Evolutionary conservation across 2,329 filamentous ascomycete species (phyloP).

Genomic region (Aspergillus bombycis): DNA sequence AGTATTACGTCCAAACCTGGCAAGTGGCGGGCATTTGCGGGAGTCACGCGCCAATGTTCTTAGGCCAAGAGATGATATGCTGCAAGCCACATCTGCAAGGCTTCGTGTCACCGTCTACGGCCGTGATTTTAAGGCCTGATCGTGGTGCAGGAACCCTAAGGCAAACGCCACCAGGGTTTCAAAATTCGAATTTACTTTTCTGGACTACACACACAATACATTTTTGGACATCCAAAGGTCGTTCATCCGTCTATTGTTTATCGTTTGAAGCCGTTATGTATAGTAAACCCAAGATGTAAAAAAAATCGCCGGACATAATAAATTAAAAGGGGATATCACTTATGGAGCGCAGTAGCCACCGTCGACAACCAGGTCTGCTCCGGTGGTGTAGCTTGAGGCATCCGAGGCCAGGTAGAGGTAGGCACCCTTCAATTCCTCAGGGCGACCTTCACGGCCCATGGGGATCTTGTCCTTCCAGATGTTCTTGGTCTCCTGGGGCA

Average conservation of each 20-base stretch:
- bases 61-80: neutral
- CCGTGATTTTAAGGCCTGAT: neutral
- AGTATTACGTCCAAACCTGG: neutral
- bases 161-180: neutral
- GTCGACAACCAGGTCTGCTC: slow-evolving; percentile 72
- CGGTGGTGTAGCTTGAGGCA: slow-evolving; percentile 81
- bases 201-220: neutral
- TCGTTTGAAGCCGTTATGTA: neutral
- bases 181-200: neutral
- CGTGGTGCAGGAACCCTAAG: neutral
- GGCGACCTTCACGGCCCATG: slow-evolving; percentile 74
- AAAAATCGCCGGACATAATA: neutral
- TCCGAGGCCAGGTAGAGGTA: slow-evolving; percentile 82
- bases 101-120: slow-evolving; percentile 5
- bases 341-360: slow-evolving; percentile 63
- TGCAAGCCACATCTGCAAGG: slow-evolving; percentile 5
- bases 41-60: neutral
- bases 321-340: neutral
- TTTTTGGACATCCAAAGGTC: slow-evolving; percentile 3
- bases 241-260: slow-evolving; percentile 14
- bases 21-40: neutral
- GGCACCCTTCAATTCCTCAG: slow-evolving; percentile 78
- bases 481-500: slow-evolving; percentile 66
- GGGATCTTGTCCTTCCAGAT: slow-evolving; percentile 79
- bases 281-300: neutral